Conservation (phyloP, 371 early-diverging fungal species). For the Mortierella sp. region DNA sequence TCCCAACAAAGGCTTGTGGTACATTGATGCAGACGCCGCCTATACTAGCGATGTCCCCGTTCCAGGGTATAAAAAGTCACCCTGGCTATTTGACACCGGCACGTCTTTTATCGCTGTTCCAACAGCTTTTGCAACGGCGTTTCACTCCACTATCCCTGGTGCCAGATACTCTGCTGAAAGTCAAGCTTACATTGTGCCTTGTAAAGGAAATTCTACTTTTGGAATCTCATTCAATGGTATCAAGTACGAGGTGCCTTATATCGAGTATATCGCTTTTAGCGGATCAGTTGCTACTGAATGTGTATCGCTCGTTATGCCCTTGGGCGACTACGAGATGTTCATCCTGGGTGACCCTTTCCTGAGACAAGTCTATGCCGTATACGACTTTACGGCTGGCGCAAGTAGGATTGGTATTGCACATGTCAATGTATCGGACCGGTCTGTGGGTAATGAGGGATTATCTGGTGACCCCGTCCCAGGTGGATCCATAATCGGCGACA, state of each 20-base stretch:
- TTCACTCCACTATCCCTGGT: constrained; percentile 40
- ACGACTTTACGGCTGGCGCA: constrained; percentile 50
- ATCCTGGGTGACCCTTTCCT: constrained; percentile 54
- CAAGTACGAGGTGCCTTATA: constrained; percentile 45
- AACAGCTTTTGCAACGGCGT: constrained; percentile 39
- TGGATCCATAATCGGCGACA: constrained; percentile 12
- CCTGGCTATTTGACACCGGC: constrained; percentile 55
- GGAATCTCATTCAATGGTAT: constrained; percentile 38
- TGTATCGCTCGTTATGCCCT: constrained; percentile 50
- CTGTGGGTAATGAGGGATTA: constrained; percentile 44
- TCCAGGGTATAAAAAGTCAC: constrained; percentile 34
- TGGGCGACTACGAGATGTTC: constrained; percentile 46
- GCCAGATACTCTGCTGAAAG: constrained; percentile 20
- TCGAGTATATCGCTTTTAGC: constrained; percentile 31
- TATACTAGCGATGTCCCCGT: constrained; percentile 21
- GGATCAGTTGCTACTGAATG: constrained; percentile 14
- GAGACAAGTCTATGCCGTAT: constrained; percentile 50
- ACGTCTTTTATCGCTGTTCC: constrained; percentile 57
- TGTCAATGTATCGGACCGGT: constrained; percentile 23
- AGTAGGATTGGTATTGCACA: constrained; percentile 48
- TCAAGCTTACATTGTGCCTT: constrained; percentile 38
- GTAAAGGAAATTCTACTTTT: constrained; percentile 46
- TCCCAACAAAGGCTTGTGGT: constrained; percentile 47
- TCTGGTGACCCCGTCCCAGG: constrained; percentile 44
- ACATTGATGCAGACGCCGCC: constrained; percentile 39